These are phyloP conservation scores for Erigeron philadelphicus DNA, from an alignment of 140 eudicot genomes.

Conservation along the genomic window DNA sequence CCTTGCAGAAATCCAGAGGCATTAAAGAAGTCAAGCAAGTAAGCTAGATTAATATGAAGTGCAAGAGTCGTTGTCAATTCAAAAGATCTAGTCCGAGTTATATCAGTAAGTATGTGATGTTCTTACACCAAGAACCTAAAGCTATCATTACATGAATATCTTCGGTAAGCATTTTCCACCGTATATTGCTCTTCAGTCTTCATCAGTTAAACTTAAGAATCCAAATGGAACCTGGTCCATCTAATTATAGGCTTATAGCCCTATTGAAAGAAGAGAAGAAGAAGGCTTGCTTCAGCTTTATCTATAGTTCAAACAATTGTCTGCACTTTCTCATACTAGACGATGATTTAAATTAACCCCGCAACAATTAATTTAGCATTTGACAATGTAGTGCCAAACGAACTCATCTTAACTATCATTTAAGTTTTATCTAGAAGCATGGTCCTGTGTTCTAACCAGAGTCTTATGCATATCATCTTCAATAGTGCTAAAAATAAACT, in stretches of 20 bases:
- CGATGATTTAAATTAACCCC: neutral
- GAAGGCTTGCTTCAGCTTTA: neutral
- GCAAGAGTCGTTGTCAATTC: neutral
- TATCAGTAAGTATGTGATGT: neutral
- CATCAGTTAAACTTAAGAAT: neutral
- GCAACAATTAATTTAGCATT: neutral
- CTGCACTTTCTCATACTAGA: neutral
- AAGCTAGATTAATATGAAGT: neutral
- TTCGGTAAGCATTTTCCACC: neutral
- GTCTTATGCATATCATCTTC: neutral
- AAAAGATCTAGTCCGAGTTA: neutral
- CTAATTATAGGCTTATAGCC: neutral
- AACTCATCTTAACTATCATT: neutral
- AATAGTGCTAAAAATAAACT: conserved; percentile 6
- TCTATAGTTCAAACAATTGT: neutral
- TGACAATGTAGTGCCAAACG: neutral
- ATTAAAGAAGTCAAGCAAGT: neutral
- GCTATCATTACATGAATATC: neutral
- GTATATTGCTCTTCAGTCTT: neutral
- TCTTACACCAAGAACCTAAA: neutral
- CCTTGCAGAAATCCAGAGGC: no score
- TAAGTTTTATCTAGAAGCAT: neutral
- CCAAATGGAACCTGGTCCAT: neutral
- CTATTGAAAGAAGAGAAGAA: neutral
- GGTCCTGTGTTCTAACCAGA: neutral